Conservation (phyloP, 2,329 filamentous ascomycete species). For the Diaporthe capsici region DNA sequence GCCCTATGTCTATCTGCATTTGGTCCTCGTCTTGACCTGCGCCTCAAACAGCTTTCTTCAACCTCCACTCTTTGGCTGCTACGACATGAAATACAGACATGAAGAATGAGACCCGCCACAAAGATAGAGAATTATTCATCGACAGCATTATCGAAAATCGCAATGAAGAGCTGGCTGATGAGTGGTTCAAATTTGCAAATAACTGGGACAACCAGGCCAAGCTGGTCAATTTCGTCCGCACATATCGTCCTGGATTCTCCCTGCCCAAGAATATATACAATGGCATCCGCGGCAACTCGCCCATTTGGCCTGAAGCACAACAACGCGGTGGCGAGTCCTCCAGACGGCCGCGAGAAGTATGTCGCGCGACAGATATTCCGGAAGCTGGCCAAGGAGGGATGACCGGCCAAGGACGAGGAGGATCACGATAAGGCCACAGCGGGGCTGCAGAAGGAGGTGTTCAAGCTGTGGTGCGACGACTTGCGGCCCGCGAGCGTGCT, state of each 20-base stretch:
- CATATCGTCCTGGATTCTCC: background rate
- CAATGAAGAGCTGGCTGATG: background rate
- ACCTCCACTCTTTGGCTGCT: too few species aligned
- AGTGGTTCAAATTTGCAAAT: background rate
- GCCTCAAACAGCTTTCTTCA: too few species aligned
- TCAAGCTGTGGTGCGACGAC: slow-evolving; percentile 37
- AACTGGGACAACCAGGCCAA: background rate
- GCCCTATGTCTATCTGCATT: too few species aligned
- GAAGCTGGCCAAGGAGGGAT: slow-evolving; percentile 44
- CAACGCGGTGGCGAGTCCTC: slow-evolving; percentile 50
- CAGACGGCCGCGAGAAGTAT: slow-evolving; percentile 51
- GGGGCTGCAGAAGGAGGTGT: background rate
- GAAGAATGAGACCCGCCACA: background rate
- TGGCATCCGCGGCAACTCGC: slow-evolving; percentile 42
- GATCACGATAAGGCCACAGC: background rate
- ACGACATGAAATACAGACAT: too few species aligned
- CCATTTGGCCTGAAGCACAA: slow-evolving; percentile 57
- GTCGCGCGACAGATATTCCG: slow-evolving; percentile 53
- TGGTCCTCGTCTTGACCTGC: too few species aligned
- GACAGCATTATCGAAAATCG: slow-evolving; percentile 7
- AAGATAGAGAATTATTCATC: slow-evolving; percentile 1
- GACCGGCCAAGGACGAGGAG: background rate
- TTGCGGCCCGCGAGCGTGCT: slow-evolving; percentile 33
- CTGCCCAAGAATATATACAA: background rate
- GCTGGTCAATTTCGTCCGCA: slow-evolving; percentile 16